Percentiles rank a stretch among this genome's conserved stretches.
Evolutionary conservation across 495 filamentous ascomycete genomes (phyloP).

Genomic region (Penicillium lividum): DNA sequence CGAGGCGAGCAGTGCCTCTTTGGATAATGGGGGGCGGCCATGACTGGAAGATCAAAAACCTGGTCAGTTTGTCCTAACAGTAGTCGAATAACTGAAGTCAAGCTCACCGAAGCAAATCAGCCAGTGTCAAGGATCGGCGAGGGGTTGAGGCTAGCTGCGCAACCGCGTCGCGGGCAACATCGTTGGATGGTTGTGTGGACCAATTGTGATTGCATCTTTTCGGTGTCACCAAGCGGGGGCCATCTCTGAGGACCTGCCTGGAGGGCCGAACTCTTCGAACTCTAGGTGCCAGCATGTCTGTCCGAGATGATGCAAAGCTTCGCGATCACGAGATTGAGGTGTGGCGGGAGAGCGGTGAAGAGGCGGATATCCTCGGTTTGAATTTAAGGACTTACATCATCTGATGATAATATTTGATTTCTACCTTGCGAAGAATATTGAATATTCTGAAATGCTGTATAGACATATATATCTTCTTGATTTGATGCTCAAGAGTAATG

Average conservation of each 20-base stretch:
- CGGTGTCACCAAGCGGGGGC: not conserved
- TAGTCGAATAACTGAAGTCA: not conserved
- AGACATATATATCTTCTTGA: no score
- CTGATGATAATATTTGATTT: no score
- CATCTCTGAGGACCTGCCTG: not conserved
- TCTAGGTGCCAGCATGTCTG: constrained; percentile 13
- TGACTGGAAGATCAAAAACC: constrained; percentile 53
- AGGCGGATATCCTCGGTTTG: not conserved
- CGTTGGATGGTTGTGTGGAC: not conserved
- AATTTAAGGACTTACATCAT: no score
- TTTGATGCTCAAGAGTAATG: no score
- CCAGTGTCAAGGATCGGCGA: constrained; percentile 77
- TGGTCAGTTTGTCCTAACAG: not conserved
- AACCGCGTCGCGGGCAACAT: constrained; percentile 69
- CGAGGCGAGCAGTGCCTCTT: constrained; percentile 75
- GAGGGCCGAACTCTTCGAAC: constrained; percentile 9
- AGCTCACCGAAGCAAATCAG: constrained; percentile 81
- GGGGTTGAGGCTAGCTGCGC: constrained; percentile 73
- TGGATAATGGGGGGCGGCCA: constrained; percentile 84
- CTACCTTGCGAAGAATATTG: no score
- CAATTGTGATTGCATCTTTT: not conserved
- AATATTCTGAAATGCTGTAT: no score
- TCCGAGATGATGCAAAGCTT: not conserved
- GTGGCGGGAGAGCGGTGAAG: not conserved
- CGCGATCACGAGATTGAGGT: not conserved